Conservation (phyloP, 2,329 filamentous ascomycete species). For the Akanthomyces uredinophilus region DNA sequence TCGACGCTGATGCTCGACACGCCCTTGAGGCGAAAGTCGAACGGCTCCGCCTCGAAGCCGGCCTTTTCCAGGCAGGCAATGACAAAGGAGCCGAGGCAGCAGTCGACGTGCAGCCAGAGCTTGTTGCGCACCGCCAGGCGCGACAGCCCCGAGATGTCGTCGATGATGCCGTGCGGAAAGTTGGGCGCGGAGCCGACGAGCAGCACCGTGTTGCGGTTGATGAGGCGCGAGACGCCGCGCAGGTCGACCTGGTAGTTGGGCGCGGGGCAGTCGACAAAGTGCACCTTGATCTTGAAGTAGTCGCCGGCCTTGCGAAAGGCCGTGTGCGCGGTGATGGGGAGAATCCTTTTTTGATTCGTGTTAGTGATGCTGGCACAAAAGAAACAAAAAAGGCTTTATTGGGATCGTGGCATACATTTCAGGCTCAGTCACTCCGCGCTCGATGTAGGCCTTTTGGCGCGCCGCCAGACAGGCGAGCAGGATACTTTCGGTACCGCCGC, state of each 20-base stretch:
- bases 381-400: not conserved
- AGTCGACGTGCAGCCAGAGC: constrained; percentile 91
- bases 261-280: constrained; percentile 80
- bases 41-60: constrained; percentile 83
- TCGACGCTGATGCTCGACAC: constrained; percentile 95
- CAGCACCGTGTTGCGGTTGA: constrained; percentile 91
- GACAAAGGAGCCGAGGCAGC: constrained; percentile 93
- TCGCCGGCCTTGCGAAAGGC: constrained; percentile 92
- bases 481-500: constrained; percentile 93
- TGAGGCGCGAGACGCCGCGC: constrained; percentile 69
- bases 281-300: constrained; percentile 96
- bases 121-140: constrained; percentile 73
- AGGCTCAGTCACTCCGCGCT: constrained; percentile 84
- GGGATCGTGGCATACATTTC: constrained; percentile 65
- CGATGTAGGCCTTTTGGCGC: constrained; percentile 78
- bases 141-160: constrained; percentile 83
- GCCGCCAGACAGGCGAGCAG: constrained; percentile 91
- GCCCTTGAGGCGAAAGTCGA: constrained; percentile 90
- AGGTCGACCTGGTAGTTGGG: constrained; percentile 82
- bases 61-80: constrained; percentile 87
- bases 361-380: too few relatives aligned
- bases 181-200: constrained; percentile 94
- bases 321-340: constrained; percentile 90
- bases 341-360: constrained; percentile 57
- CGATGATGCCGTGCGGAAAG: constrained; percentile 97